Evolutionary conservation across 75 land plant genomes (phyloP).

Genomic region (Sequoia sempervirens): DNA sequence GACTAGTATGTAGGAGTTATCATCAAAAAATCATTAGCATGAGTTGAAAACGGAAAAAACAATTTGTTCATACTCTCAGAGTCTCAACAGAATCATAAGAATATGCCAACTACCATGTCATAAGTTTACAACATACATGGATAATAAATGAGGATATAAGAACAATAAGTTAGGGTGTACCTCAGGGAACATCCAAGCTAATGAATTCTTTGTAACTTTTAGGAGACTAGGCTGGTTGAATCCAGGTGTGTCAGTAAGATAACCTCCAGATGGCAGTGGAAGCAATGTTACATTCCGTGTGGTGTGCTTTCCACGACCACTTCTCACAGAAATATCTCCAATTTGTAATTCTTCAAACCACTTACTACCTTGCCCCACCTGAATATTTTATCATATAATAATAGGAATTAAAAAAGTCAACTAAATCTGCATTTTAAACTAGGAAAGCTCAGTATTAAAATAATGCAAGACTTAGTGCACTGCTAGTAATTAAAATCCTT

Average conservation of each 20-base stretch:
- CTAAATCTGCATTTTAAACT: conserved; percentile 9
- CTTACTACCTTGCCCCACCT: conserved; percentile 30
- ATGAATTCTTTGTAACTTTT: conserved; percentile 66
- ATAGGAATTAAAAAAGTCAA: conserved; percentile 2
- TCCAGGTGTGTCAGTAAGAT: conserved; percentile 95
- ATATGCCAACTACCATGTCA: not conserved
- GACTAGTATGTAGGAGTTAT: not conserved
- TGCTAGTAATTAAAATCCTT: not conserved
- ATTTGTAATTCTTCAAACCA: conserved; percentile 78
- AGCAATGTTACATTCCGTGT: conserved; percentile 93
- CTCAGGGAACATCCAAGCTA: conserved; percentile 85
- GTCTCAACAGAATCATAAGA: not conserved
- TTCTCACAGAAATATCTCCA: conserved; percentile 77
- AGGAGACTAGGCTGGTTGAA: conserved; percentile 87
- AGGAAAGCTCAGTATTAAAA: not conserved
- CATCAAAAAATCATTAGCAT: not conserved
- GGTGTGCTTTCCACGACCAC: conserved; percentile 91
- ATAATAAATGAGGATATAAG: not conserved
- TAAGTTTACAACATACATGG: not conserved
- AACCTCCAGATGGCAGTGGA: conserved; percentile 74
- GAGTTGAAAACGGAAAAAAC: not conserved
- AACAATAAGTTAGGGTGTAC: conserved; percentile 24
- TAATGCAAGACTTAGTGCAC: not conserved
- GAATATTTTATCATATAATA: not conserved
- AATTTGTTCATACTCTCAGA: not conserved